Percentiles rank a stretch among this genome's conserved stretches.
Evolutionary conservation across 2,329 filamentous ascomycete species (phyloP).

Genomic region (Aspergillus quadrilineatus): DNA sequence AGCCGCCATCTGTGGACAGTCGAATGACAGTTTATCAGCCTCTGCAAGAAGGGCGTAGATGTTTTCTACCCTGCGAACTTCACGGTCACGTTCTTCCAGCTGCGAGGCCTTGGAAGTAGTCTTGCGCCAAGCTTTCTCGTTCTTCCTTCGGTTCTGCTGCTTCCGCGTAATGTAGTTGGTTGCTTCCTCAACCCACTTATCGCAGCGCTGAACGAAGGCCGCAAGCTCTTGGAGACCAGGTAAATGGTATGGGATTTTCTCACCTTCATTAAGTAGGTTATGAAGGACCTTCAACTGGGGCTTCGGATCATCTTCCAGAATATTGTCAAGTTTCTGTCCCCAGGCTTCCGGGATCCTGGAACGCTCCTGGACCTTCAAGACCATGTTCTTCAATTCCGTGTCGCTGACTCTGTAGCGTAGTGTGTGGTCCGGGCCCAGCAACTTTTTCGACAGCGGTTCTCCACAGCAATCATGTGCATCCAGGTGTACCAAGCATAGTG

Average conservation of each 20-base stretch:
- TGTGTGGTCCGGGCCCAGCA: conserved; percentile 67
- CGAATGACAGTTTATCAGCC: conserved; percentile 85
- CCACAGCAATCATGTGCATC: conserved; percentile 80
- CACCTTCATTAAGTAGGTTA: conserved; percentile 83
- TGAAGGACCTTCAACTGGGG: conserved; percentile 85
- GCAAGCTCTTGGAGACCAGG: conserved; percentile 77
- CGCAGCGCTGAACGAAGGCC: conserved; percentile 91
- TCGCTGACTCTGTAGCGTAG: conserved; percentile 76
- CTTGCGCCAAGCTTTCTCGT: conserved; percentile 80
- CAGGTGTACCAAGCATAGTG: conserved; percentile 78
- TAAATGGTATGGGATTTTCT: conserved; percentile 90
- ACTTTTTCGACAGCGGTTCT: conserved; percentile 63
- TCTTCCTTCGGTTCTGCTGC: conserved; percentile 95
- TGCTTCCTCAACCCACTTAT: conserved; percentile 97
- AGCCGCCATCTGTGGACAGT: conserved; percentile 84
- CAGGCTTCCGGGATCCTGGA: conserved; percentile 81
- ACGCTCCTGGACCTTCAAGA: conserved; percentile 80
- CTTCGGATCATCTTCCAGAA: conserved; percentile 77
- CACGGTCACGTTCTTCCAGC: conserved; percentile 77
- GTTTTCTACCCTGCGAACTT: conserved; percentile 84
- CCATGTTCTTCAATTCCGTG: conserved; percentile 64
- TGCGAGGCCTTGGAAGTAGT: conserved; percentile 71
- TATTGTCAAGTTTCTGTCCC: conserved; percentile 83
- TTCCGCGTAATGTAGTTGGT: conserved; percentile 95
- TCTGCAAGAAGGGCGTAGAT: conserved; percentile 80